These are phyloP conservation scores for Kuraishia capsulata DNA, from an alignment of 805 yeast genomes.

Conservation along the genomic window DNA sequence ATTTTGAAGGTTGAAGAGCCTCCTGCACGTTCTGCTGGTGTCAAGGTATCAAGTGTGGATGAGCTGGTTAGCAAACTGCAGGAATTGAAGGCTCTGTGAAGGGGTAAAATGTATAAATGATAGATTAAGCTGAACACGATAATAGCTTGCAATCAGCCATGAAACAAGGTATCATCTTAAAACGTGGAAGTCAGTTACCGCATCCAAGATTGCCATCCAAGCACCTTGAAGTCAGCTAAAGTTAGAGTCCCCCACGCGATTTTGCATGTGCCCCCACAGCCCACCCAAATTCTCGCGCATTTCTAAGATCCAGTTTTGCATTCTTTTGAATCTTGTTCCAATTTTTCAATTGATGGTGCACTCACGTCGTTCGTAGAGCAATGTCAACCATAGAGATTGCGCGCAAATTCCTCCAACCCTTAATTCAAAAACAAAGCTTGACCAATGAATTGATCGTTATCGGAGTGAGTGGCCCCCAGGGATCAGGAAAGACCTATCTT, in stretches of 20 bases:
- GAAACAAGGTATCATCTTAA: background rate
- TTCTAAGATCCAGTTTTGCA: too few species aligned
- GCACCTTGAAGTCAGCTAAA: too few species aligned
- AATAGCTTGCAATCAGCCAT: background rate
- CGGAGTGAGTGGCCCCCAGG: conserved; percentile 69
- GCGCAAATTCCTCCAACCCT: too few species aligned
- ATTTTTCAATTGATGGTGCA: too few species aligned
- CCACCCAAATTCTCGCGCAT: background rate
- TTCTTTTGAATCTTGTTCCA: too few species aligned
- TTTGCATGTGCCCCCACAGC: too few species aligned
- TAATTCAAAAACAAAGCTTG: too few species aligned
- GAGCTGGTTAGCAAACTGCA: conserved; percentile 74
- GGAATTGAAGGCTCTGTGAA: conserved; percentile 59
- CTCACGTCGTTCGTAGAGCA: too few species aligned
- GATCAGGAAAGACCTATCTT: conserved; percentile 65
- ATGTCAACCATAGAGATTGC: too few species aligned
- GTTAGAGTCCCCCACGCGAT: too few species aligned
- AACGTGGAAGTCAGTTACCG: background rate
- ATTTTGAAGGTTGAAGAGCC: conserved; percentile 78
- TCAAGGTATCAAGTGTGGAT: conserved; percentile 72
- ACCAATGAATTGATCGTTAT: conserved; percentile 48
- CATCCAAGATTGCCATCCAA: too few species aligned
- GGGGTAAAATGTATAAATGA: background rate
- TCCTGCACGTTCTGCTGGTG: conserved; percentile 70
- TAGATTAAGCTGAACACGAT: background rate